These are phyloP conservation scores for Nicotiana tomentosiformis DNA, from an alignment of 257 asterid genomes.

Conservation along the genomic window DNA sequence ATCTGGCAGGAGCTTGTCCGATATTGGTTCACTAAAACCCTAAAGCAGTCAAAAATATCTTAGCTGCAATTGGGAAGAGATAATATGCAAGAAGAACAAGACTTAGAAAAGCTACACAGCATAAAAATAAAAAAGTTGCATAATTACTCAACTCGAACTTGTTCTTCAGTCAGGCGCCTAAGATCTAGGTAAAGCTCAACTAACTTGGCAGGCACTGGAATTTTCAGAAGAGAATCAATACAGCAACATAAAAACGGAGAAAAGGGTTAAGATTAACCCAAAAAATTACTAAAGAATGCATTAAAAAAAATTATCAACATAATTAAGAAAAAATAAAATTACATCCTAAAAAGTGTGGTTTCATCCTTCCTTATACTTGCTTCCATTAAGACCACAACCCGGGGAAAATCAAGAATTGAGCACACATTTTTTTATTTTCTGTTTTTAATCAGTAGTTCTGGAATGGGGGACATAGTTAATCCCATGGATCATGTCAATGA, in stretches of 20 bases:
- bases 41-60: conserved; percentile 15
- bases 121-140: conserved; percentile 9
- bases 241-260: neutral
- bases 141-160: conserved; percentile 54
- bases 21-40: conserved; percentile 85
- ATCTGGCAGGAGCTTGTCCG: conserved; percentile 91
- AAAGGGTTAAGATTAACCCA: neutral
- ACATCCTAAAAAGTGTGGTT: neutral
- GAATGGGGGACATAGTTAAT: neutral
- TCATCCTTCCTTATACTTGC: neutral
- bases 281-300: neutral
- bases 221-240: conserved; percentile 13
- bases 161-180: conserved; percentile 74
- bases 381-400: neutral
- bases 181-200: conserved; percentile 65
- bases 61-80: neutral
- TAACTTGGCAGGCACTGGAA: conserved; percentile 71
- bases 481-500: neutral
- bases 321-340: neutral
- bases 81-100: neutral
- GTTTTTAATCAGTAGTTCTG: neutral
- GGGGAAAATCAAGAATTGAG: neutral
- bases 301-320: neutral
- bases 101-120: neutral
- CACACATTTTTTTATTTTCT: neutral